These are phyloP conservation scores for Iodosphaeria phyllophila DNA, from an alignment of 2,329 filamentous ascomycete genomes.

Conservation along the genomic window DNA sequence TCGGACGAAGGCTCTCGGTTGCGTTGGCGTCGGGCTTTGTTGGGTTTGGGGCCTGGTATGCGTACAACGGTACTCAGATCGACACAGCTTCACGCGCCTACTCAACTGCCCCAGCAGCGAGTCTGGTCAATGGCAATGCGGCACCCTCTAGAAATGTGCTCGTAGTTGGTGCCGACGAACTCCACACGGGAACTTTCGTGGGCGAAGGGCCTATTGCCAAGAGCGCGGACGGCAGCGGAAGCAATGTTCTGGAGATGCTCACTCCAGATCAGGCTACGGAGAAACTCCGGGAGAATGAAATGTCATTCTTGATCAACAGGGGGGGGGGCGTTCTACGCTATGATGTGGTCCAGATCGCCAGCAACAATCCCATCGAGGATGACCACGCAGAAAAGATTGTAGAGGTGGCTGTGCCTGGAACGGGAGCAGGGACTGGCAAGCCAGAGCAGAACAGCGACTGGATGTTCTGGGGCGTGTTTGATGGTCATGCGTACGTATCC, in stretches of 20 bases:
- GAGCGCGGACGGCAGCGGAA: constrained; percentile 65
- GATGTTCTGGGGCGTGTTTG: constrained; percentile 99
- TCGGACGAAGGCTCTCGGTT: constrained; percentile 47
- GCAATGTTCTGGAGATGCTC: constrained; percentile 86
- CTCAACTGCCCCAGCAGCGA: too few relatives aligned
- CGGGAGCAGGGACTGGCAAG: constrained; percentile 29
- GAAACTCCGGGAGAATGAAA: constrained; percentile 74
- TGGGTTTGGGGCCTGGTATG: constrained; percentile 62
- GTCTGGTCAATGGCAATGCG: constrained; percentile 20
- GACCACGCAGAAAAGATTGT: constrained; percentile 98
- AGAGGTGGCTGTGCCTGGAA: constrained; percentile 50
- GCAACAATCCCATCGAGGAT: constrained; percentile 95
- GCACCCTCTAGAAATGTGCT: constrained; percentile 48
- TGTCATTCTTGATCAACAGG: constrained; percentile 77
- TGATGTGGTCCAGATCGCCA: constrained; percentile 83
- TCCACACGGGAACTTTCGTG: constrained; percentile 74
- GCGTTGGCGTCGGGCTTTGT: constrained; percentile 53
- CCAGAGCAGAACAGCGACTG: too few relatives aligned
- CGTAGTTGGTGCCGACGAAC: constrained; percentile 75
- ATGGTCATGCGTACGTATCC: constrained; percentile 71
- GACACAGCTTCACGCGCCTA: constrained; percentile 18
- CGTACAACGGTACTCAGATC: constrained; percentile 32
- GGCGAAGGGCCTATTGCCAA: constrained; percentile 80
- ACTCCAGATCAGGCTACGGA: constrained; percentile 84
- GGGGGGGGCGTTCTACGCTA: constrained; percentile 88